phyloP scores from a whole-genome alignment of 1,284 basidiomycete genomes.

The Puccinia triticina region DNA sequence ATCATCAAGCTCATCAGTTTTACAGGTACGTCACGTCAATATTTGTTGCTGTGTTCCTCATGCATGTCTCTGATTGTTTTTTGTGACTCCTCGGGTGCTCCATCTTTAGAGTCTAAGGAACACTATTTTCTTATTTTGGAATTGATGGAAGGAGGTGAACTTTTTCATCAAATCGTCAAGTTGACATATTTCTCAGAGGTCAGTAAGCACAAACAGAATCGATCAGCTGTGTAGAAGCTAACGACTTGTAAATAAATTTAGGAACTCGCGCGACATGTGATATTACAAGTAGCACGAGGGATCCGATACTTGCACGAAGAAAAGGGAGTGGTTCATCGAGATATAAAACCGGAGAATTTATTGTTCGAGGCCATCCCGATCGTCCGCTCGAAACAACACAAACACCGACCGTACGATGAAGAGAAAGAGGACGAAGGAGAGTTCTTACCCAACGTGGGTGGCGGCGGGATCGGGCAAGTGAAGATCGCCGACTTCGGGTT shows the following conservation, averaged over 20 bases:
- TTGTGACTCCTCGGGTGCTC: conserved; percentile 55
- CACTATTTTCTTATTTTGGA: conserved; percentile 95
- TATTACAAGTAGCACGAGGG: conserved; percentile 92
- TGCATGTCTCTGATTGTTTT: not conserved
- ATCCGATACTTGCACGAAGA: conserved; percentile 97
- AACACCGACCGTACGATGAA: conserved; percentile 89
- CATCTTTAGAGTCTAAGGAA: conserved; percentile 74
- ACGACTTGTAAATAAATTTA: not conserved
- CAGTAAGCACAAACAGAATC: not conserved
- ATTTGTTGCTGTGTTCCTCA: not conserved
- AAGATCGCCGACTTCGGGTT: conserved; percentile 99
- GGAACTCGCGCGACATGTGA: conserved; percentile 89
- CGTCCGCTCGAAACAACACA: conserved; percentile 77
- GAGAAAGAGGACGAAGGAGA: conserved; percentile 99
- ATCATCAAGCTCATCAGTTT: conserved; percentile 88
- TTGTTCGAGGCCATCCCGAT: conserved; percentile 93
- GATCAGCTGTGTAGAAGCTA: not conserved
- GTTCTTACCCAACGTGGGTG: conserved; percentile 85
- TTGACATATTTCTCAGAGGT: conserved; percentile 94
- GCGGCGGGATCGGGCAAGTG: conserved; percentile 94
- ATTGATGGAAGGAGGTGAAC: conserved; percentile 92
- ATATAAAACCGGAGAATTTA: conserved; percentile 98
- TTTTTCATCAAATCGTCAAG: conserved; percentile 99
- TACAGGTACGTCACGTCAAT: conserved; percentile 59
- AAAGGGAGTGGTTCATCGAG: conserved; percentile 82